phyloP scores from a whole-genome alignment of 2,329 filamentous ascomycete species.

The Cadophora sp. region DNA sequence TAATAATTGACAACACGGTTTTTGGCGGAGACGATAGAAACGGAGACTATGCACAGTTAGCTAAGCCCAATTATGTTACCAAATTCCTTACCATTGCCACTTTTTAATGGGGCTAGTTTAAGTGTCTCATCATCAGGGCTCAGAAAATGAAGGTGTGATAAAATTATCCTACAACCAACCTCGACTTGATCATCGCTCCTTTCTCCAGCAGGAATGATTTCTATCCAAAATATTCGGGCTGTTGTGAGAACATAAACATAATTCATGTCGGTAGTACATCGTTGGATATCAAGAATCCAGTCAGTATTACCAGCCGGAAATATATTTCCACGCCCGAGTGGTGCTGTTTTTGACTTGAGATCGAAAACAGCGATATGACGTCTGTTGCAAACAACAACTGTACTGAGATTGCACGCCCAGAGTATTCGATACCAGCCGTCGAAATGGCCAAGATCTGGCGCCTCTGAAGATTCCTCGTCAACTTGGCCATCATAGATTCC shows the following conservation, averaged over 20 bases:
- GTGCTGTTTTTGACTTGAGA: slow-evolving; percentile 34
- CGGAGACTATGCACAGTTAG: slow-evolving; percentile 36
- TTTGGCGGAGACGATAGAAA: slow-evolving; percentile 39
- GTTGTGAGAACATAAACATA: slow-evolving; percentile 64
- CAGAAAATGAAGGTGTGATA: slow-evolving; percentile 55
- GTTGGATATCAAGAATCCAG: slow-evolving; percentile 65
- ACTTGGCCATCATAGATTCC: slow-evolving; percentile 37
- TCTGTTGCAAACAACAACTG: slow-evolving; percentile 54
- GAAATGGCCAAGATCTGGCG: slow-evolving; percentile 18
- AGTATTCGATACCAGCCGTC: slow-evolving; percentile 57
- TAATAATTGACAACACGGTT: slow-evolving; percentile 41
- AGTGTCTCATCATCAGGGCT: slow-evolving; percentile 49
- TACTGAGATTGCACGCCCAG: slow-evolving; percentile 55
- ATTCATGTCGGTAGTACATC: slow-evolving; percentile 53
- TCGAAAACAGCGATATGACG: slow-evolving; percentile 42
- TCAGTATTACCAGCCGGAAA: slow-evolving; percentile 35
- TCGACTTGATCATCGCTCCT: slow-evolving; percentile 20
- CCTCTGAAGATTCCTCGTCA: slow-evolving; percentile 17
- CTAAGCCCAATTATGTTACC: background rate
- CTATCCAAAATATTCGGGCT: slow-evolving; percentile 43
- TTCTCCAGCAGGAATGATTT: slow-evolving; percentile 37
- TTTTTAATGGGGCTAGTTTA: slow-evolving; percentile 47
- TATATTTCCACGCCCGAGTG: slow-evolving; percentile 34
- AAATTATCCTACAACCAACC: slow-evolving; percentile 43
- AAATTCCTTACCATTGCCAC: slow-evolving; percentile 34